A percentile compares a stretch with the other conserved stretches of the same genome.
Conservation (phyloP, 352 stramenopile species). For the Lagenidium giganteum region DNA sequence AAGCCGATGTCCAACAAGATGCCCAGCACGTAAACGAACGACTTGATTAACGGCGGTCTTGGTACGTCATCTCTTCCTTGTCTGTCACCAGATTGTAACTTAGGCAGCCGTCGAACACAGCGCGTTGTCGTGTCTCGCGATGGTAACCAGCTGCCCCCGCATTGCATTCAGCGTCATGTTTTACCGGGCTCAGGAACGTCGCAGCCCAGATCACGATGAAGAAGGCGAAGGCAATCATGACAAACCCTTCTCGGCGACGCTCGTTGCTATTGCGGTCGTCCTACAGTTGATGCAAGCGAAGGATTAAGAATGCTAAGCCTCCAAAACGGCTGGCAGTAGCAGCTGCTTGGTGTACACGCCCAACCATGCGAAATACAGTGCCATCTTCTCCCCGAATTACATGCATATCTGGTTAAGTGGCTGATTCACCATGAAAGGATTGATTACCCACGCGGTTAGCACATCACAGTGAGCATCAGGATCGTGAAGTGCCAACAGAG, state of each 20-base stretch:
- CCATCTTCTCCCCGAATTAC: slow-evolving; percentile 91
- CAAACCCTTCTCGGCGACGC: no score
- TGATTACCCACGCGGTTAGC: slow-evolving; percentile 62
- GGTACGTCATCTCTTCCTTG: slow-evolving; percentile 57
- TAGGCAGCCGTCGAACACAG: slow-evolving; percentile 80
- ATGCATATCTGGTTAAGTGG: slow-evolving; percentile 83
- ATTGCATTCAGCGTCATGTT: slow-evolving; percentile 81
- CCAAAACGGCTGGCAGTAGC: slow-evolving; percentile 70
- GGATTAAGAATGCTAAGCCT: no score
- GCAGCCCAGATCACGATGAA: slow-evolving; percentile 88
- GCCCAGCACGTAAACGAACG: no score
- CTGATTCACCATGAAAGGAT: slow-evolving; percentile 74
- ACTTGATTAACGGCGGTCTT: no score
- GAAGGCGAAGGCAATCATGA: slow-evolving; percentile 70
- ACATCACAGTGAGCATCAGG: slow-evolving; percentile 52
- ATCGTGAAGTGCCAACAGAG: slow-evolving; percentile 88
- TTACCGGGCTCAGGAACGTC: no score
- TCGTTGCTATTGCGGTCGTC: no score
- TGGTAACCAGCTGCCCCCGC: slow-evolving; percentile 75
- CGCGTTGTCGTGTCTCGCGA: slow-evolving; percentile 61
- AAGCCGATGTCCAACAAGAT: no score
- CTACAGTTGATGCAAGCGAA: slow-evolving; percentile 68
- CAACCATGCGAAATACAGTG: slow-evolving; percentile 90
- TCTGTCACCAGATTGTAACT: slow-evolving; percentile 67
- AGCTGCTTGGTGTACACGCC: slow-evolving; percentile 93